phyloP scores from a whole-genome alignment of 1,284 basidiomycete genomes.

The Marasmius oreades region DNA sequence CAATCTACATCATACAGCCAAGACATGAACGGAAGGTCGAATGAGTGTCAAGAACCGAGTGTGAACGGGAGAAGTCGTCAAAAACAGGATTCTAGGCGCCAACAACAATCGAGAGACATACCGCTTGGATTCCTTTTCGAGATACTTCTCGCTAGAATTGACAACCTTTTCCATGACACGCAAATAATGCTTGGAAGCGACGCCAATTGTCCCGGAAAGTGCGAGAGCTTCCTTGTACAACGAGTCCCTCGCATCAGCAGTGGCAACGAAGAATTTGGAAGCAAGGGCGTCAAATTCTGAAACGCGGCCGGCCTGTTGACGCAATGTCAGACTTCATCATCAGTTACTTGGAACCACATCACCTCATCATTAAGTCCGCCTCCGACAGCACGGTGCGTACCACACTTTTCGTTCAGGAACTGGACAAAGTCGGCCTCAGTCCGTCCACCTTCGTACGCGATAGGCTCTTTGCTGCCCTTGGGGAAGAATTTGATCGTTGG shows the following conservation, averaged over 20 bases:
- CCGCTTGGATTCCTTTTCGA: constrained; percentile 86
- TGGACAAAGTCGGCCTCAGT: constrained; percentile 66
- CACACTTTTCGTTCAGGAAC: constrained; percentile 86
- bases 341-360: constrained; percentile 18
- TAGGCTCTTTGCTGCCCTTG: constrained; percentile 58
- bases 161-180: constrained; percentile 89
- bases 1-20: constrained; percentile 39
- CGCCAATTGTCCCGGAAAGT: constrained; percentile 44
- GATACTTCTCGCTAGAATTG: constrained; percentile 70
- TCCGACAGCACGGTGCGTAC: constrained; percentile 78
- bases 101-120: constrained; percentile 33
- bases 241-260: constrained; percentile 50
- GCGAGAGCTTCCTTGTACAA: constrained; percentile 61
- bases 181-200: constrained; percentile 78
- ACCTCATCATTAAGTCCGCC: constrained; percentile 79
- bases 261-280: constrained; percentile 69
- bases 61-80: not conserved
- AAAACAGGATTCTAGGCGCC: not conserved
- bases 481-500: constrained; percentile 97
- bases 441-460: constrained; percentile 68
- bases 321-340: not conserved
- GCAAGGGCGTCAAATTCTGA: constrained; percentile 79
- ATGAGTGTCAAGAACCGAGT: not conserved
- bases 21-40: not conserved
- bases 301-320: constrained; percentile 72